These are phyloP conservation scores for Didymellaceae sp. DNA, from an alignment of 2,329 filamentous ascomycete species.

Conservation along the genomic window DNA sequence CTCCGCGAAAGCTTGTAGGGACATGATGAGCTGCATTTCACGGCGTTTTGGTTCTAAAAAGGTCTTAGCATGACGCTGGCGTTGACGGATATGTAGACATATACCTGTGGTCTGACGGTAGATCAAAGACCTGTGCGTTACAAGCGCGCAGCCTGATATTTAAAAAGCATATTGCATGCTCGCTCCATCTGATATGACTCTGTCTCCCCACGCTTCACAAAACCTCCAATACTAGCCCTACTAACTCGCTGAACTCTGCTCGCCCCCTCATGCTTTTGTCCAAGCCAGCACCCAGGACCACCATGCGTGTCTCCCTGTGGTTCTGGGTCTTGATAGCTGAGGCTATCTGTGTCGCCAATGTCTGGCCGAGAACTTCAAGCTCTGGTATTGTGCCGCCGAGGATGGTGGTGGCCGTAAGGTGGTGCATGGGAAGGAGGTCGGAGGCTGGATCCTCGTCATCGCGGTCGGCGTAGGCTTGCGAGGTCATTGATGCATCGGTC, in stretches of 20 bases:
- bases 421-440: slow-evolving; percentile 73
- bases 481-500: slow-evolving; percentile 66
- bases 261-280: slow-evolving; percentile 59
- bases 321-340: slow-evolving; percentile 76
- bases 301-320: slow-evolving; percentile 65
- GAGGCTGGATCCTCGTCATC: slow-evolving; percentile 48
- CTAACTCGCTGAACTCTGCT: slow-evolving; percentile 52
- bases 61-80: slow-evolving; percentile 28
- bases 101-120: not conserved
- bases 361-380: slow-evolving; percentile 82
- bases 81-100: slow-evolving; percentile 12
- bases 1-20: slow-evolving; percentile 51
- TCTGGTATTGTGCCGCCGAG: slow-evolving; percentile 82
- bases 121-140: not conserved
- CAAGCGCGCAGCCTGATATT: not conserved
- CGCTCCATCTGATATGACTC: too few relatives aligned
- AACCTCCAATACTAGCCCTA: slow-evolving; percentile 51
- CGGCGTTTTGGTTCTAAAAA: slow-evolving; percentile 31
- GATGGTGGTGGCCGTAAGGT: slow-evolving; percentile 85
- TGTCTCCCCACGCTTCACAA: slow-evolving; percentile 40
- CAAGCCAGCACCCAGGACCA: slow-evolving; percentile 66
- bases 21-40: slow-evolving; percentile 24
- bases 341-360: slow-evolving; percentile 88
- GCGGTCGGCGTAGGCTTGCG: slow-evolving; percentile 52
- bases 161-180: not conserved